A percentile compares a stretch with the other conserved stretches of the same genome.
phyloP scores from a whole-genome alignment of 495 filamentous ascomycete genomes.

The Ascobolus immersus region DNA sequence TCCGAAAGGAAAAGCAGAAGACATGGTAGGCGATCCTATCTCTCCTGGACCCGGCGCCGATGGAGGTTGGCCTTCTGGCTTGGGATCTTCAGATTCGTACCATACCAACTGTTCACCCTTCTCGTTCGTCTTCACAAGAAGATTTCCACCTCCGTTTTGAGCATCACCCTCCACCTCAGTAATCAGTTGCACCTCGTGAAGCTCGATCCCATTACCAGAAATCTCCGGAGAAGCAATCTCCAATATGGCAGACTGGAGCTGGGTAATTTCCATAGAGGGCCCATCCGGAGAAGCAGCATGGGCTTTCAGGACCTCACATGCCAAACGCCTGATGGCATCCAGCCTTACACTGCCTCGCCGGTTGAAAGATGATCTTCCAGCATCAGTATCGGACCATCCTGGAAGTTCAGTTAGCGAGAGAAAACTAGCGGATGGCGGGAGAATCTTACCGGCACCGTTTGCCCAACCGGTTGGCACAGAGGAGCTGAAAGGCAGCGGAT shows the following conservation, averaged over 20 bases:
- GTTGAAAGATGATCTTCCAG: constrained; percentile 13
- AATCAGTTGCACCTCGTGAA: constrained; percentile 15
- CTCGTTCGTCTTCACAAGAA: constrained; percentile 33
- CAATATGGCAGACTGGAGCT: constrained; percentile 41
- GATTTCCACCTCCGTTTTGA: constrained; percentile 70
- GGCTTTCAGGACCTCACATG: constrained; percentile 11
- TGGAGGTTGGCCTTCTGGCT: too few species aligned
- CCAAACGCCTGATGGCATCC: constrained; percentile 11
- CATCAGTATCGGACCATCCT: constrained; percentile 17
- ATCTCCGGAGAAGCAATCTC: constrained; percentile 30
- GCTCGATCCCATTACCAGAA: background rate
- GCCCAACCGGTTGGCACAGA: constrained; percentile 15
- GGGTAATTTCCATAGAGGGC: constrained; percentile 40
- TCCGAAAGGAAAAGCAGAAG: too few species aligned
- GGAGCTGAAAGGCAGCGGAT: background rate
- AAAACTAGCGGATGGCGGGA: background rate
- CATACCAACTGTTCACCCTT: constrained; percentile 30
- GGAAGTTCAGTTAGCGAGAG: constrained; percentile 4
- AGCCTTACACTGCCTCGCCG: constrained; percentile 10
- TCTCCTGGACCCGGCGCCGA: too few species aligned
- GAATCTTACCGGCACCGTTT: constrained; percentile 12
- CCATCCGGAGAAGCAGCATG: constrained; percentile 15
- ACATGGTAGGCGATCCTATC: too few species aligned
- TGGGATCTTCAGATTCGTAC: too few species aligned
- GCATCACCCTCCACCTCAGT: constrained; percentile 73